phyloP scores from a whole-genome alignment of 129 eudicot species.

The Heracleum sosnowskyi region DNA sequence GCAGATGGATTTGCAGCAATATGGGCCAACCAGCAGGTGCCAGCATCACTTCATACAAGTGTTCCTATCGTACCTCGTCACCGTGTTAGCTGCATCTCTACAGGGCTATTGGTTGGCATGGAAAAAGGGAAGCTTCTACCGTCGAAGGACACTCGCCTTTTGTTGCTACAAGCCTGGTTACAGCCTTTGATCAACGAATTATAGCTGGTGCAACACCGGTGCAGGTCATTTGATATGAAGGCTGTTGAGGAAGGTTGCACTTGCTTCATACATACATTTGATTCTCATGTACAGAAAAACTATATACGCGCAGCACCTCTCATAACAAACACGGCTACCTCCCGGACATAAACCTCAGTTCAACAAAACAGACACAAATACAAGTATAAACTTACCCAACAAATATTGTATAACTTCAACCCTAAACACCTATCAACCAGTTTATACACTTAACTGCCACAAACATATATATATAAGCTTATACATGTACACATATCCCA shows the following conservation, averaged over 20 bases:
- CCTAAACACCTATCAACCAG: no score
- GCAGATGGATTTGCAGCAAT: constrained; percentile 73
- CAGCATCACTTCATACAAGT: constrained; percentile 53
- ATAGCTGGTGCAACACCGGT: constrained; percentile 85
- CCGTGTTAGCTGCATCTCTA: constrained; percentile 70
- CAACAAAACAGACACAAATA: no score
- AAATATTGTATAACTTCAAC: no score
- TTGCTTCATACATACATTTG: no score
- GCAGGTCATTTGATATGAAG: constrained; percentile 79
- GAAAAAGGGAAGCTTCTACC: constrained; percentile 85
- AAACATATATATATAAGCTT: no score
- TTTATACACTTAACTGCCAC: no score
- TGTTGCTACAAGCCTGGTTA: constrained; percentile 68
- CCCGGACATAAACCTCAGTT: no score
- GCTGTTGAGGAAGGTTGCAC: constrained; percentile 99
- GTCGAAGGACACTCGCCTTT: constrained; percentile 59
- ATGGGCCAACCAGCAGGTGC: constrained; percentile 78
- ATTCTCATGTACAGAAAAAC: no score
- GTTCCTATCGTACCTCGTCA: constrained; percentile 47
- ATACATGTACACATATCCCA: no score
- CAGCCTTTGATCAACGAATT: constrained; percentile 87
- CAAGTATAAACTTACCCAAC: no score
- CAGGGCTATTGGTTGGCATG: constrained; percentile 74
- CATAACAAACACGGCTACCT: no score
- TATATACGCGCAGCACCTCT: no score